Evolutionary conservation across 2,329 filamentous ascomycete species (phyloP).

Genomic region (Fusarium robinianum): DNA sequence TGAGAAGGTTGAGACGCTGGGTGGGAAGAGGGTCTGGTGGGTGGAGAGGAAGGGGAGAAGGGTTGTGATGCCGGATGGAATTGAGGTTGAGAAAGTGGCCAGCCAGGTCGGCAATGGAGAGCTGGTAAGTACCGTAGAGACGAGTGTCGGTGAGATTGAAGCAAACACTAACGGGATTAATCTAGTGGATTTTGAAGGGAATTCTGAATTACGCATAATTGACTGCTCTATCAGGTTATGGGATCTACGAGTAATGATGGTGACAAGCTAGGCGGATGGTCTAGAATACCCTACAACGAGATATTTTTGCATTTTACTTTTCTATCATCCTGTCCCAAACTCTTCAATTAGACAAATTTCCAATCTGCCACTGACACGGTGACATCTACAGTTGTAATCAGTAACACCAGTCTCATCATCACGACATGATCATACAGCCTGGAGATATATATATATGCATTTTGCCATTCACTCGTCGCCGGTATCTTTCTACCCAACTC

Average conservation of each 20-base stretch:
- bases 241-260: conserved; percentile 25
- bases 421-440: no score
- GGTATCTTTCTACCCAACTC: conserved; percentile 35
- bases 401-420: no score
- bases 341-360: no score
- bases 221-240: not conserved
- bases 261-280: no score
- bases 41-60: conserved; percentile 69
- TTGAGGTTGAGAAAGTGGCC: conserved; percentile 76
- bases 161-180: conserved; percentile 3
- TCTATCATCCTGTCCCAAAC: no score
- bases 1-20: conserved; percentile 67
- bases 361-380: no score
- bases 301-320: no score
- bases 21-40: conserved; percentile 77
- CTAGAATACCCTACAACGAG: no score
- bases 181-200: conserved; percentile 67
- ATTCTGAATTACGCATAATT: conserved; percentile 51
- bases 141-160: not conserved
- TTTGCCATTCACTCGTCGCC: no score
- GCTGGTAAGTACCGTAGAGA: conserved; percentile 59
- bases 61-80: conserved; percentile 76
- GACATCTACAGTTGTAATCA: no score
- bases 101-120: conserved; percentile 85
- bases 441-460: no score